Evolutionary conservation across 2,329 filamentous ascomycete species (phyloP).

Genomic region (Ophiostoma perfectum): DNA sequence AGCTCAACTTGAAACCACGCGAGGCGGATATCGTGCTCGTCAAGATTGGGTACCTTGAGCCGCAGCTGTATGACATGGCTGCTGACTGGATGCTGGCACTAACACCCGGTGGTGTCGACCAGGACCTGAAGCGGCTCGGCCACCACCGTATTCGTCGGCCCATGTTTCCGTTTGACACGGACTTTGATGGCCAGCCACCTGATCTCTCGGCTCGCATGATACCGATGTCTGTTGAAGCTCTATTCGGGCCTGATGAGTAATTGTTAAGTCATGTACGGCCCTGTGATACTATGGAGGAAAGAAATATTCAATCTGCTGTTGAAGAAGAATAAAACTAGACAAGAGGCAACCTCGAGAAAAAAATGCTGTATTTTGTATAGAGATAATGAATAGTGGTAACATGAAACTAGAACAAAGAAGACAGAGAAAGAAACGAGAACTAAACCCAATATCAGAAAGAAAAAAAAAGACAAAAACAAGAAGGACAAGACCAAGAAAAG

Average conservation of each 20-base stretch:
- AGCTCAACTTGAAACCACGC: constrained; percentile 42
- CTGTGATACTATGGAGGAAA: too few species aligned
- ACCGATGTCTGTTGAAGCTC: constrained; percentile 24
- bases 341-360: too few species aligned
- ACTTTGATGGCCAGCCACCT: constrained; percentile 24
- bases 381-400: too few species aligned
- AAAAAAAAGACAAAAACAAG: too few species aligned
- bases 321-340: too few species aligned
- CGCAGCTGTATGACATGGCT: constrained; percentile 50
- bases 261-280: not conserved
- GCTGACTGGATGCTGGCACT: constrained; percentile 50
- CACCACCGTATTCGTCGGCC: constrained; percentile 45
- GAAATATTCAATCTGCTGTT: too few species aligned
- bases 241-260: constrained; percentile 24
- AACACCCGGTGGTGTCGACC: constrained; percentile 50
- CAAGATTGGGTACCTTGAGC: constrained; percentile 53
- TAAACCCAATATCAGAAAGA: too few species aligned
- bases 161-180: constrained; percentile 36
- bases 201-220: constrained; percentile 29
- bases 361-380: too few species aligned
- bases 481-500: too few species aligned
- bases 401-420: too few species aligned
- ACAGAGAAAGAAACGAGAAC: too few species aligned
- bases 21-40: constrained; percentile 47
- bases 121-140: constrained; percentile 45